These are phyloP conservation scores for Ogataea zsoltii DNA, from an alignment of 805 yeast genomes.

Conservation along the genomic window DNA sequence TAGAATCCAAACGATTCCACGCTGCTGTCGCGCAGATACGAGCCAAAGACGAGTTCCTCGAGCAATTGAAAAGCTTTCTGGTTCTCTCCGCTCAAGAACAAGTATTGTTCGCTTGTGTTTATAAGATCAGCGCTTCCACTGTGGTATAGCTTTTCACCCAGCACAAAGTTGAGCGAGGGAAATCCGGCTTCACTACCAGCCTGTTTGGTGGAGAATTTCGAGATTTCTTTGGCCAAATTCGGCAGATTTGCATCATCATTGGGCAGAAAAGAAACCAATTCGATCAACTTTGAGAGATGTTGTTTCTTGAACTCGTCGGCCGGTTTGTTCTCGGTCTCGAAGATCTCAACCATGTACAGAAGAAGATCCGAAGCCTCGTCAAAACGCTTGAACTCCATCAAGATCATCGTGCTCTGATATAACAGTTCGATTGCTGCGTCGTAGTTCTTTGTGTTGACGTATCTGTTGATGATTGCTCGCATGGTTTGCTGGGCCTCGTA, in stretches of 20 bases:
- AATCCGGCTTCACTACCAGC: constrained; percentile 66
- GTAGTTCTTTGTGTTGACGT: constrained; percentile 66
- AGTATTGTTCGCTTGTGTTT: constrained; percentile 29
- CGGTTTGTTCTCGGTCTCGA: constrained; percentile 47
- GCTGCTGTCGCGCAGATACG: constrained; percentile 34
- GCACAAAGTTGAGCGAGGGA: constrained; percentile 66
- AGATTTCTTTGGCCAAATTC: constrained; percentile 64
- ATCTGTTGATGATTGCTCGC: constrained; percentile 84
- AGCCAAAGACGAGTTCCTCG: constrained; percentile 37
- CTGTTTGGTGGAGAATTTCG: constrained; percentile 62
- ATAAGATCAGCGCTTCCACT: constrained; percentile 30
- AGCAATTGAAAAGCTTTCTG: constrained; percentile 26
- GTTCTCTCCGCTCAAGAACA: constrained; percentile 27
- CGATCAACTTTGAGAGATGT: constrained; percentile 39
- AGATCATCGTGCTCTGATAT: constrained; percentile 66
- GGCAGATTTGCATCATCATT: constrained; percentile 61
- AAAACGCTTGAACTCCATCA: constrained; percentile 68
- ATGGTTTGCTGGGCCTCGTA: constrained; percentile 97
- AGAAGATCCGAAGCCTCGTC: constrained; percentile 83
- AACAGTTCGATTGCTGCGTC: constrained; percentile 73
- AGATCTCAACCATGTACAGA: constrained; percentile 69
- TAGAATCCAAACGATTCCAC: constrained; percentile 26
- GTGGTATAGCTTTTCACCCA: constrained; percentile 64
- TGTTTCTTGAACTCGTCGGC: constrained; percentile 24
- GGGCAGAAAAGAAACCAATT: constrained; percentile 43